A percentile compares a stretch with the other conserved stretches of the same genome.
Evolutionary conservation across 106 monocot genomes (phyloP).

Genomic region (Allium cepa): DNA sequence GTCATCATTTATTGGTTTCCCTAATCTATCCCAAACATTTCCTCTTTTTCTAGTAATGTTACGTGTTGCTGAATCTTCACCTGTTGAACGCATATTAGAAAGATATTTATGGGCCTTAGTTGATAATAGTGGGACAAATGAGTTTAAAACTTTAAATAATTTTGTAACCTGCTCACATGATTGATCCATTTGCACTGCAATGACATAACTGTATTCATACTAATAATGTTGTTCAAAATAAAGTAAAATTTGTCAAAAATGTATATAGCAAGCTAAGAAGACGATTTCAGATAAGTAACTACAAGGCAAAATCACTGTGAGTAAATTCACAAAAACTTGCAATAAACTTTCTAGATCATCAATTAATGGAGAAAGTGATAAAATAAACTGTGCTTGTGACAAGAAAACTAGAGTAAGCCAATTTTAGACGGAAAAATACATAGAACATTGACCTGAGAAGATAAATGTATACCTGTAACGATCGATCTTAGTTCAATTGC

Average conservation of each 20-base stretch:
- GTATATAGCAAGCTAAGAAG: no score
- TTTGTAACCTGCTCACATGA: not conserved
- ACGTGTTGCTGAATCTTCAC: conserved; percentile 9
- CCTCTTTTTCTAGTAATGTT: conserved; percentile 28
- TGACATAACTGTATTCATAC: not conserved
- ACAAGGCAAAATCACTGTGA: not conserved
- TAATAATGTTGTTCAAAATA: not conserved
- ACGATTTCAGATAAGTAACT: no score
- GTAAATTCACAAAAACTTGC: not conserved
- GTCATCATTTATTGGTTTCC: conserved; percentile 42
- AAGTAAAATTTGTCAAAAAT: not conserved
- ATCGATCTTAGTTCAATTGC: conserved; percentile 22
- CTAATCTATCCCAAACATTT: conserved; percentile 93
- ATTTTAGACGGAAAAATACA: no score
- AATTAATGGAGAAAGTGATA: no score
- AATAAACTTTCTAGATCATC: no score
- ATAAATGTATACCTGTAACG: conserved; percentile 39
- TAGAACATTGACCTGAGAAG: not conserved
- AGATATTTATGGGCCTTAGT: conserved; percentile 4
- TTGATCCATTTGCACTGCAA: not conserved
- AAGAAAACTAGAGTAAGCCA: no score
- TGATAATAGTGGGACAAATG: conserved; percentile 33
- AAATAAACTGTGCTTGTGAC: no score
- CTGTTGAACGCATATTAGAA: conserved; percentile 16
- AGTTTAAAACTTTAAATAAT: not conserved